Conservation (phyloP, 768 basidiomycete genomes). For the Panellus pusillus region DNA sequence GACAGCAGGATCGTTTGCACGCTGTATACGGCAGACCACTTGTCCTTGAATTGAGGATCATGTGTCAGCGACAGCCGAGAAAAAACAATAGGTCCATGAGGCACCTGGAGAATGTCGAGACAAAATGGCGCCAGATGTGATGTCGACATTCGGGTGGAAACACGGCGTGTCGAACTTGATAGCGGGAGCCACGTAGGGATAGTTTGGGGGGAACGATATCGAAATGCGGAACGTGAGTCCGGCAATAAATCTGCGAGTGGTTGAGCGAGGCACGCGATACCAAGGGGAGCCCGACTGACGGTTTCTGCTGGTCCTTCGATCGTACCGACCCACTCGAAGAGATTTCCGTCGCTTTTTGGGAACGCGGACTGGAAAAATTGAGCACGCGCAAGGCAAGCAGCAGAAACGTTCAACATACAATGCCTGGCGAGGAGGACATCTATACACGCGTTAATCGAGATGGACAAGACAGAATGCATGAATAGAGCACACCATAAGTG, state of each 20-base stretch:
- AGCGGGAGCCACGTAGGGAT: slow-evolving; percentile 81
- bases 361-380: slow-evolving; percentile 71
- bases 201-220: slow-evolving; percentile 83
- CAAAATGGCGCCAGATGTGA: slow-evolving; percentile 76
- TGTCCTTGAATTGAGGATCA: slow-evolving; percentile 54
- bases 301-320: slow-evolving; percentile 82
- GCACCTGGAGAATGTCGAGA: slow-evolving; percentile 83
- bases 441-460: slow-evolving; percentile 27
- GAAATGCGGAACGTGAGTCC: slow-evolving; percentile 81
- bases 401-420: slow-evolving; percentile 43
- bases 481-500: slow-evolving; percentile 72
- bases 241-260: slow-evolving; percentile 61
- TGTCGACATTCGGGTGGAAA: slow-evolving; percentile 90
- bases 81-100: slow-evolving; percentile 20
- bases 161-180: slow-evolving; percentile 90
- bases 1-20: slow-evolving; percentile 89
- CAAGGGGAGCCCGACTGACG: slow-evolving; percentile 40
- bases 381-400: not conserved
- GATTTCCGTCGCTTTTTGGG: slow-evolving; percentile 81
- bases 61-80: not conserved
- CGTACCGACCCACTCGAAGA: slow-evolving; percentile 90
- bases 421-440: slow-evolving; percentile 90
- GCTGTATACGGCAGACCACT: slow-evolving; percentile 92
- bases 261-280: slow-evolving; percentile 9
- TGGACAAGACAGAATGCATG: not conserved